A percentile compares a stretch with the other conserved stretches of the same genome.
Evolutionary conservation across 169 alveolate genomes (phyloP).

Genomic region (Eimeria brunetti): DNA sequence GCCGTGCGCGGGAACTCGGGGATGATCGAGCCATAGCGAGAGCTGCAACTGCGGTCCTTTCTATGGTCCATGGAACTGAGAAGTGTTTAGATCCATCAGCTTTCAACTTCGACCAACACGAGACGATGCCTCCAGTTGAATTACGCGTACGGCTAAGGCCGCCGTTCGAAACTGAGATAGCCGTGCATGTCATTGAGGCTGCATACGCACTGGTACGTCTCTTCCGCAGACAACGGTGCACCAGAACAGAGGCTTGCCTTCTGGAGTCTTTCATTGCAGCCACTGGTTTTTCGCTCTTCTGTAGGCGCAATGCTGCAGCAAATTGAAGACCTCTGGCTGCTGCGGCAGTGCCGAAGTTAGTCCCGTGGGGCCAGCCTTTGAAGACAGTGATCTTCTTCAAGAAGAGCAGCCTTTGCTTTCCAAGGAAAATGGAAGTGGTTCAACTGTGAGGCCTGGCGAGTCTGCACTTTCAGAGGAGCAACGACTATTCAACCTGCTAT

Average conservation of each 20-base stretch:
- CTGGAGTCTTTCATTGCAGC: not conserved
- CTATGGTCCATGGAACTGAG: slow-evolving; percentile 72
- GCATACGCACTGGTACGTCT: slow-evolving; percentile 62
- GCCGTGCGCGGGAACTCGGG: slow-evolving; percentile 29
- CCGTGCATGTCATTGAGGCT: slow-evolving; percentile 59
- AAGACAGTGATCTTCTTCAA: not conserved
- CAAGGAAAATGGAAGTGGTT: slow-evolving; percentile 1
- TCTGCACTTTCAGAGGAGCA: slow-evolving; percentile 3
- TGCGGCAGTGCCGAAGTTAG: slow-evolving; percentile 5
- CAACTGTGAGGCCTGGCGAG: not conserved
- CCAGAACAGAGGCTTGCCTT: not conserved
- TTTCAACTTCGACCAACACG: not conserved
- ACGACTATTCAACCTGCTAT: slow-evolving; percentile 23
- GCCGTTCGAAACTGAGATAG: slow-evolving; percentile 59
- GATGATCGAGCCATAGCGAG: slow-evolving; percentile 44
- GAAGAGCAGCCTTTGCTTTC: slow-evolving; percentile 40
- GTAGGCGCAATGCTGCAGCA: slow-evolving; percentile 68
- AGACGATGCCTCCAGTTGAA: not conserved
- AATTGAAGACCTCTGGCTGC: not conserved
- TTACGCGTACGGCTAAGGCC: slow-evolving; percentile 60
- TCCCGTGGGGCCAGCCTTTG: not conserved
- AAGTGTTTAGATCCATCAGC: slow-evolving; percentile 25
- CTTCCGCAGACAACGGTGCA: not conserved
- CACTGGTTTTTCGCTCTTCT: not conserved
- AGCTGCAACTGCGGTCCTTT: slow-evolving; percentile 58